phyloP scores from a whole-genome alignment of 2,329 filamentous ascomycete species.

The Cordyceps cicadae region DNA sequence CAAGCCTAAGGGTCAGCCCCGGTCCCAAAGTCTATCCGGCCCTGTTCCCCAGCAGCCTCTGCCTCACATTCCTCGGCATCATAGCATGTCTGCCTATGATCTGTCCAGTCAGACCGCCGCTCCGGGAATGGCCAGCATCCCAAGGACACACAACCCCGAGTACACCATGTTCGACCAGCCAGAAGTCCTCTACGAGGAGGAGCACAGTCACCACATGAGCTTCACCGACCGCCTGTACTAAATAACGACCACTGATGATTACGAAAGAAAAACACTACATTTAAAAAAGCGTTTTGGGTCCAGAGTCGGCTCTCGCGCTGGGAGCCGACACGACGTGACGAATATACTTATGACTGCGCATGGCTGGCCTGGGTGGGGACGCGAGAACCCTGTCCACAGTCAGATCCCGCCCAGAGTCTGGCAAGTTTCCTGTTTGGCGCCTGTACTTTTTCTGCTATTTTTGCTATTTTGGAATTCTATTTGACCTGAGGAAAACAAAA shows the following conservation, averaged over 20 bases:
- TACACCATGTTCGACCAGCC: slow-evolving; percentile 43
- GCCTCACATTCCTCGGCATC: slow-evolving; percentile 23
- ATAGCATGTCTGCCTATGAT: slow-evolving; percentile 25
- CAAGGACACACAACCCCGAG: slow-evolving; percentile 24
- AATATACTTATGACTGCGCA: slow-evolving; percentile 11
- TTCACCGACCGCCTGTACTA: slow-evolving; percentile 39
- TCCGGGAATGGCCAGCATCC: slow-evolving; percentile 20
- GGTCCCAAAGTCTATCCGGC: slow-evolving; percentile 18
- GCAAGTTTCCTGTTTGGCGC: slow-evolving; percentile 7
- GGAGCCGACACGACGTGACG: slow-evolving; percentile 4
- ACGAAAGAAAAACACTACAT: not conserved
- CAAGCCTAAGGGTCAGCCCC: slow-evolving; percentile 21
- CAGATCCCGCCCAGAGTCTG: slow-evolving; percentile 7
- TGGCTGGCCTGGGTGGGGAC: slow-evolving; percentile 2
- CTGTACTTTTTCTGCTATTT: not conserved
- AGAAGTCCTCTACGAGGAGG: slow-evolving; percentile 37
- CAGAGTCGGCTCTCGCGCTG: not conserved
- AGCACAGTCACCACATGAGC: slow-evolving; percentile 31
- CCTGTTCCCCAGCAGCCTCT: slow-evolving; percentile 20
- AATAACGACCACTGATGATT: slow-evolving; percentile 14
- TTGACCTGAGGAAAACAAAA: not conserved
- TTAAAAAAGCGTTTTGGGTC: not conserved
- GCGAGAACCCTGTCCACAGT: slow-evolving; percentile 8
- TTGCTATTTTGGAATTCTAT: not conserved
- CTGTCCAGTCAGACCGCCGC: slow-evolving; percentile 21